Evolutionary conservation across 768 basidiomycete species (phyloP).

Genomic region (Hygrophoropsis aurantiaca): DNA sequence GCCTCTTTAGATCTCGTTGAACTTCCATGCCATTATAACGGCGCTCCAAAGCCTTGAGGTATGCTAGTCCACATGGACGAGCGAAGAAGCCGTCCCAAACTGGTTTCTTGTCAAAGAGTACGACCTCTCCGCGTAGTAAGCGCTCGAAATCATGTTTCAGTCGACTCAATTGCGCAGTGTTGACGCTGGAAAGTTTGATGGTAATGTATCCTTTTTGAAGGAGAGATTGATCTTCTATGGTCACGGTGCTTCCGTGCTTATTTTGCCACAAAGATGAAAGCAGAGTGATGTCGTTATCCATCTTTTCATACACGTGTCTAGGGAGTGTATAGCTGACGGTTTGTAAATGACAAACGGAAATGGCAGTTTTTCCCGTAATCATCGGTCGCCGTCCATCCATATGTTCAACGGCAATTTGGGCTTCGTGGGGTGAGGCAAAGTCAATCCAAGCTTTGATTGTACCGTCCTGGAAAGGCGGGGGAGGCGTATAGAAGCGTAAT

Average conservation of each 20-base stretch:
- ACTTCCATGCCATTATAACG: conserved; percentile 43
- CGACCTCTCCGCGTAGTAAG: conserved; percentile 59
- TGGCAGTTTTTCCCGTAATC: conserved; percentile 43
- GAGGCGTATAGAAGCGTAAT: conserved; percentile 42
- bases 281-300: conserved; percentile 44
- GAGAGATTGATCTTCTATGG: conserved; percentile 13
- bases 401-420: conserved; percentile 46
- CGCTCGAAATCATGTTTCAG: conserved; percentile 63
- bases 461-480: conserved; percentile 52
- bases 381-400: conserved; percentile 48
- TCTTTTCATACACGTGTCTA: conserved; percentile 33
- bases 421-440: conserved; percentile 52
- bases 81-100: conserved; percentile 70
- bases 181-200: conserved; percentile 52
- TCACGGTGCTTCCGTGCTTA: conserved; percentile 28
- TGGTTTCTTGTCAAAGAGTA: conserved; percentile 48
- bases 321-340: conserved; percentile 49
- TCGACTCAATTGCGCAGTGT: conserved; percentile 46
- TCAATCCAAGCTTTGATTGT: conserved; percentile 54
- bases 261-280: conserved; percentile 40
- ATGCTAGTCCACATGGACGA: conserved; percentile 38
- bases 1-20: conserved; percentile 38
- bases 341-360: conserved; percentile 55
- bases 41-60: conserved; percentile 44
- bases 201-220: conserved; percentile 19